A percentile compares a stretch with the other conserved stretches of the same genome.
Evolutionary conservation across 148 eudicot species (phyloP).

Genomic region (Camellia japonica): DNA sequence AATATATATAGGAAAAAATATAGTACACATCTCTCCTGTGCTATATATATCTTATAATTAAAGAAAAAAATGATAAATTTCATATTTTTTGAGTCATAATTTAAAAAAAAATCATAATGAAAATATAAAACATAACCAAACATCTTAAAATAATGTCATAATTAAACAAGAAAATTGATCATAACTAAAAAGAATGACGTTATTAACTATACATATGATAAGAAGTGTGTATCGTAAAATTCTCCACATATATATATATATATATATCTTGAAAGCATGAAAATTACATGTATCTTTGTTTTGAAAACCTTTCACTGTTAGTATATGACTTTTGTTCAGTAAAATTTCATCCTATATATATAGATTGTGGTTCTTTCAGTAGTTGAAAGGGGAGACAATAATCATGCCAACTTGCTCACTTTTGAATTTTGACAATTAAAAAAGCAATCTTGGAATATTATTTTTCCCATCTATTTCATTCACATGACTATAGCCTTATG

Average conservation of each 20-base stretch:
- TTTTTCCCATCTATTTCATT: neutral
- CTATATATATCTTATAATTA: no score
- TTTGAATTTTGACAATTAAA: slow-evolving; percentile 6
- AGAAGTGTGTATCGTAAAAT: no score
- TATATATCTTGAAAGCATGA: neutral
- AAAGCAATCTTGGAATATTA: slow-evolving; percentile 4
- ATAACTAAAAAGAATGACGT: no score
- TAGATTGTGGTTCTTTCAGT: neutral
- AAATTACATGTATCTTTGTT: neutral
- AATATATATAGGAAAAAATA: neutral
- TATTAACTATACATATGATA: no score
- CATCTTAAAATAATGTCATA: no score
- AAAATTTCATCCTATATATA: neutral
- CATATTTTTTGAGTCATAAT: no score
- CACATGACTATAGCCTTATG: neutral
- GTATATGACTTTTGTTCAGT: neutral
- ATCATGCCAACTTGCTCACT: neutral
- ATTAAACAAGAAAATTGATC: no score
- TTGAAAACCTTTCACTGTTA: neutral
- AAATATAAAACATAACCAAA: no score
- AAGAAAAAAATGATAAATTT: no score
- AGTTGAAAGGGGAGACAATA: slow-evolving; percentile 7
- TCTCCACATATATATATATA: no score
- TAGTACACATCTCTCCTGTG: no score
- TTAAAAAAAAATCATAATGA: no score